Evolutionary conservation across 371 early-diverging fungal species (phyloP).

Genomic region (Vairimorpha ceranae): DNA sequence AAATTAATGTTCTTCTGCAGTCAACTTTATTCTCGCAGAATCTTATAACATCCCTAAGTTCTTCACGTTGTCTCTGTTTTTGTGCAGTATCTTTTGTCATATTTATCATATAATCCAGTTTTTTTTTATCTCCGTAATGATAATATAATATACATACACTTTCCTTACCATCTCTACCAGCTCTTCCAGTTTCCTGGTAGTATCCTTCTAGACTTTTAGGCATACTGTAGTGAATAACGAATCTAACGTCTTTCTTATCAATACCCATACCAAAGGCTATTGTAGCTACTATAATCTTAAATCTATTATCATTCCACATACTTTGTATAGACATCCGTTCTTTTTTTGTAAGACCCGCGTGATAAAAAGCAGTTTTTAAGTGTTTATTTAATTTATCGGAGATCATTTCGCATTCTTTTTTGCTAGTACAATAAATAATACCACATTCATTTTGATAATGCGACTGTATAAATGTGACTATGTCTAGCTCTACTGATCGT

Average conservation of each 20-base stretch:
- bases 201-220: constrained; percentile 93
- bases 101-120: constrained; percentile 71
- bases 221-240: constrained; percentile 86
- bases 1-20: constrained; percentile 79
- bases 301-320: constrained; percentile 72
- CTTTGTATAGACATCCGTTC: constrained; percentile 76
- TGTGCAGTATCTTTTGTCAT: constrained; percentile 65
- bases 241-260: constrained; percentile 94
- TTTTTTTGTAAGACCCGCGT: constrained; percentile 79
- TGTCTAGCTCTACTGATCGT: constrained; percentile 66
- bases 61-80: constrained; percentile 70
- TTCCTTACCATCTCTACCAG: constrained; percentile 85
- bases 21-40: constrained; percentile 85
- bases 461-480: constrained; percentile 69
- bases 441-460: constrained; percentile 72
- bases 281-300: constrained; percentile 89
- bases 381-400: constrained; percentile 66
- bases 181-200: constrained; percentile 97
- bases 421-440: constrained; percentile 87
- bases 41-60: constrained; percentile 75
- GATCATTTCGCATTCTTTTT: constrained; percentile 76
- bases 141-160: constrained; percentile 81
- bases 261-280: constrained; percentile 82
- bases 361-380: constrained; percentile 71
- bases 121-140: constrained; percentile 70